These are phyloP conservation scores for Fusarium pininemorale DNA, from an alignment of 2,329 filamentous ascomycete species.

Conservation along the genomic window DNA sequence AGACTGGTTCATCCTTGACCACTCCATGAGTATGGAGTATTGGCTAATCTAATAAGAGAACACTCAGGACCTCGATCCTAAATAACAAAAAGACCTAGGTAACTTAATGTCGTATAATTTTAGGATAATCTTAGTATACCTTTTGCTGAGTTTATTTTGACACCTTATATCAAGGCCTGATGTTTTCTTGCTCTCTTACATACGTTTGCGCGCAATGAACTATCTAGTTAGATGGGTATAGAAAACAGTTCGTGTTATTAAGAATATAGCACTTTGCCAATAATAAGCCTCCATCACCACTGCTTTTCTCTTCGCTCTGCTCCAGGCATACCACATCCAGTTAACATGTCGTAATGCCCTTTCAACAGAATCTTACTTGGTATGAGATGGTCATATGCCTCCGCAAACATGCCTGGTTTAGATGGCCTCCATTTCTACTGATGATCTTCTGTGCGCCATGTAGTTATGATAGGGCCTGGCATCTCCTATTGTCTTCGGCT, in stretches of 20 bases:
- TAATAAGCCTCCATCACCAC: not conserved
- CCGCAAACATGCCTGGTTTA: not conserved
- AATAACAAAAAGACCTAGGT: not conserved
- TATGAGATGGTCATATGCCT: not conserved
- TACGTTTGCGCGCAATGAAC: not conserved
- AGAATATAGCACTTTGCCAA: not conserved
- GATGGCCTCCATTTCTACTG: not conserved
- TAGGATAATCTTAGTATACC: not conserved
- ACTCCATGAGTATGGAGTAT: not conserved
- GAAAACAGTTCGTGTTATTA: not conserved
- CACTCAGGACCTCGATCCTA: not conserved
- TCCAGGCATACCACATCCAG: not conserved
- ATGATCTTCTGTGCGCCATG: not conserved
- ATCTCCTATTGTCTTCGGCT: not conserved
- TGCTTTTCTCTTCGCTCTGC: not conserved
- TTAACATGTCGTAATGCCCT: not conserved
- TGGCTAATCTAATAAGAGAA: not conserved
- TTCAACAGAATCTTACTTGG: not conserved
- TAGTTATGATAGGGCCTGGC: not conserved
- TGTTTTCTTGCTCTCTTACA: not conserved
- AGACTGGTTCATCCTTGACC: not conserved
- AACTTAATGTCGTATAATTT: not conserved
- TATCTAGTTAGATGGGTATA: not conserved
- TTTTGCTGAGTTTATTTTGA: not conserved
- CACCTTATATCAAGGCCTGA: not conserved